Evolutionary conservation across 2,329 filamentous ascomycete species (phyloP).

Genomic region (Penicillium oxalicum): DNA sequence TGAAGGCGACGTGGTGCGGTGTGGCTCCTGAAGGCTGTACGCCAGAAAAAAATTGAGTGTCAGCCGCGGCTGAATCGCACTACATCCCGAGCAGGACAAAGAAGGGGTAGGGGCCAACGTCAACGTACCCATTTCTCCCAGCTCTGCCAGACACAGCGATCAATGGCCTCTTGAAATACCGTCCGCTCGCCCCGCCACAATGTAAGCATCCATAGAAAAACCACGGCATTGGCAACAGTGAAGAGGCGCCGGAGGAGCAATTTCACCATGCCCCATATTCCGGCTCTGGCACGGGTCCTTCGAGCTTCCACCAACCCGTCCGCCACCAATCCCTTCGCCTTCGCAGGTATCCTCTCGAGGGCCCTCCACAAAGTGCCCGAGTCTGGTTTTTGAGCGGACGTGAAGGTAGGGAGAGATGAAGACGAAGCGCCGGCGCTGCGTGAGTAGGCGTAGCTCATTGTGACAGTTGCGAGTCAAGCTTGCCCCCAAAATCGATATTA

Average conservation of each 20-base stretch:
- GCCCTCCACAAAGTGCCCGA: constrained; percentile 9
- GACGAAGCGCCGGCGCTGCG: constrained; percentile 21
- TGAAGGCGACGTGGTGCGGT: constrained; percentile 76
- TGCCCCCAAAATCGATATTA: not conserved
- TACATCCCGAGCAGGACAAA: no score
- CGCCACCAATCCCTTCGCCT: constrained; percentile 20
- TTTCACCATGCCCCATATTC: constrained; percentile 12
- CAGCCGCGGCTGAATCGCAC: not conserved
- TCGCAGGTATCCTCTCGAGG: constrained; percentile 17
- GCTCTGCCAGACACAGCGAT: constrained; percentile 69
- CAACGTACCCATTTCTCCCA: constrained; percentile 89
- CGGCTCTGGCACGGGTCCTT: constrained; percentile 10
- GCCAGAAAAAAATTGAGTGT: not conserved
- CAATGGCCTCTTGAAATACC: constrained; percentile 65
- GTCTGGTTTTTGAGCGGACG: constrained; percentile 9
- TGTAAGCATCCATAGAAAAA: constrained; percentile 67
- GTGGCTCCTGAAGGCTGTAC: constrained; percentile 65
- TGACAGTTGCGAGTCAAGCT: constrained; percentile 9
- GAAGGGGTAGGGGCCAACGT: not conserved
- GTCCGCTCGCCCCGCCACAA: constrained; percentile 81
- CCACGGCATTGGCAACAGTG: constrained; percentile 58
- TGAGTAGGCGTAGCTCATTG: constrained; percentile 34
- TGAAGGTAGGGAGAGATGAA: constrained; percentile 23
- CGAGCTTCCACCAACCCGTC: constrained; percentile 9
- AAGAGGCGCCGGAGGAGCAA: constrained; percentile 18